These are phyloP conservation scores for Pseudocercospora vitis DNA, from an alignment of 2,329 filamentous ascomycete genomes.

Conservation along the genomic window DNA sequence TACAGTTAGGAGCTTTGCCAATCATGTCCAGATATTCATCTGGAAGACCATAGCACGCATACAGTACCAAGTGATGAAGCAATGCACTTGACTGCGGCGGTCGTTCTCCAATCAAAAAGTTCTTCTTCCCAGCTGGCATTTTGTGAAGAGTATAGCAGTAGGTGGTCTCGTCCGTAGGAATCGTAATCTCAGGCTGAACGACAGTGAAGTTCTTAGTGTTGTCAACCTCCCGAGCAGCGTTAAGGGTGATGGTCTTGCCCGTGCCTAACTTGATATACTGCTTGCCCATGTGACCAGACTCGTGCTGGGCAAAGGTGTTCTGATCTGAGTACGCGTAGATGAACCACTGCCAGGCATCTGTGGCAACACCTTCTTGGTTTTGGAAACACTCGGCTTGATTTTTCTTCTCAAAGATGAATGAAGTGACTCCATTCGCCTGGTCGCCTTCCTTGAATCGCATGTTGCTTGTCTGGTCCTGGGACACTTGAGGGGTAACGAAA, in stretches of 20 bases:
- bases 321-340: conserved; percentile 23
- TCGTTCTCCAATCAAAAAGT: conserved; percentile 21
- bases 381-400: conserved; percentile 23
- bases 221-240: conserved; percentile 13
- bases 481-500: conserved; percentile 23
- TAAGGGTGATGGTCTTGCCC: conserved; percentile 19
- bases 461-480: conserved; percentile 22
- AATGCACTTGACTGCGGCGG: conserved; percentile 15
- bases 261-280: conserved; percentile 24
- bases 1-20: conserved; percentile 20
- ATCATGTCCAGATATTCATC: conserved; percentile 18
- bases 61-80: conserved; percentile 25
- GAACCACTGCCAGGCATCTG: conserved; percentile 24
- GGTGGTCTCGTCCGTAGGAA: conserved; percentile 20
- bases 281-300: conserved; percentile 21
- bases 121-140: conserved; percentile 21
- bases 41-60: conserved; percentile 21
- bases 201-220: conserved; percentile 21
- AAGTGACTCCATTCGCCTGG: conserved; percentile 20
- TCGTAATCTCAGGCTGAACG: conserved; percentile 15
- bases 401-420: conserved; percentile 25
- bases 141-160: conserved; percentile 27
- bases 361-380: conserved; percentile 14
- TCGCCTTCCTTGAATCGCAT: conserved; percentile 23
- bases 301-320: conserved; percentile 24